Percentiles rank a stretch among this genome's conserved stretches.
Evolutionary conservation across 2,329 filamentous ascomycete species (phyloP).

Genomic region (Dothistroma pini): DNA sequence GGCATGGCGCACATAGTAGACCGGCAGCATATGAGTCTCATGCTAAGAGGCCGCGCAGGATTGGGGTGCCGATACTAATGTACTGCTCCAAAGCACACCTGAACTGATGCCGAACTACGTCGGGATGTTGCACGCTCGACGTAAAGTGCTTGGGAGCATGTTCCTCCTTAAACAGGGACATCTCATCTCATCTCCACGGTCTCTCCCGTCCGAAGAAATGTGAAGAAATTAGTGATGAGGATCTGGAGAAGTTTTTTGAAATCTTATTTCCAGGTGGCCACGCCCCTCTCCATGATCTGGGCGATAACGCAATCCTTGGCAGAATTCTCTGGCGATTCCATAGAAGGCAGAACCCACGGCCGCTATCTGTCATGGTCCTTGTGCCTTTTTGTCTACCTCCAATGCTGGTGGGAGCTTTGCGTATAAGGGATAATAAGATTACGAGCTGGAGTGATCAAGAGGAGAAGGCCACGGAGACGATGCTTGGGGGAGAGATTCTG

Average conservation of each 20-base stretch:
- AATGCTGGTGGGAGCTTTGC: neutral
- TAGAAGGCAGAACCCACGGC: neutral
- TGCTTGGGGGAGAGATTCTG: neutral
- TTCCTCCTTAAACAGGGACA: too few relatives aligned
- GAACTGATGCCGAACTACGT: neutral
- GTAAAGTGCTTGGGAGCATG: too few relatives aligned
- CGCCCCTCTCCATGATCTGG: neutral
- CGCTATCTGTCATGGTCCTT: neutral
- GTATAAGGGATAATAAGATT: neutral
- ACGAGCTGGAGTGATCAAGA: neutral
- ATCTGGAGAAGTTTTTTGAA: neutral
- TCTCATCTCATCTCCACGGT: too few relatives aligned
- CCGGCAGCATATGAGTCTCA: too few relatives aligned
- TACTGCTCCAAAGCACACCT: neutral
- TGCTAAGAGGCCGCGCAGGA: too few relatives aligned
- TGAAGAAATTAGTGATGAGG: neutral
- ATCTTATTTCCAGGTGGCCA: neutral
- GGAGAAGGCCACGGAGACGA: neutral
- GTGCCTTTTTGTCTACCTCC: neutral
- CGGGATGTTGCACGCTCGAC: neutral
- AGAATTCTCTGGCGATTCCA: conserved; percentile 1
- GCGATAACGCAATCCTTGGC: neutral
- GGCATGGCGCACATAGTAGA: too few relatives aligned
- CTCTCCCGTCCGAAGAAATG: neutral
- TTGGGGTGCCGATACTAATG: too few relatives aligned